A percentile compares a stretch with the other conserved stretches of the same genome.
phyloP scores from a whole-genome alignment of 108 stramenopile genomes.

The Stephanodiscus minutulus region DNA sequence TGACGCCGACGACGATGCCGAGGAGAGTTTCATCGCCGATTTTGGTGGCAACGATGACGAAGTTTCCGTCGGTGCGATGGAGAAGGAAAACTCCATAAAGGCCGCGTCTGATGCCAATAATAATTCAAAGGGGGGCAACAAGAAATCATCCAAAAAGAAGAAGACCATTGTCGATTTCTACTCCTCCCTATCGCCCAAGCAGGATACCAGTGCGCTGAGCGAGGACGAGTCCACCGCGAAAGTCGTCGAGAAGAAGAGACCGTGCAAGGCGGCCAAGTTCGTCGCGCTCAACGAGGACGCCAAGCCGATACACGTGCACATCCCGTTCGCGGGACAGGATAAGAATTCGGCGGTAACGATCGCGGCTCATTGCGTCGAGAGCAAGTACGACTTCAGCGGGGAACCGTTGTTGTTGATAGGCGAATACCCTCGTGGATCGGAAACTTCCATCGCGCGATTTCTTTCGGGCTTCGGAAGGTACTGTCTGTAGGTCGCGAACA shows the following conservation, averaged over 20 bases:
- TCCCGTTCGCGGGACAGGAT: conserved; percentile 1
- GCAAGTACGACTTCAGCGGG: background rate
- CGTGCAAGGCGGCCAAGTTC: background rate
- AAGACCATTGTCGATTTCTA: conserved; percentile 9
- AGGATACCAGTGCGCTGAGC: background rate
- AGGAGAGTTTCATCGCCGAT: background rate
- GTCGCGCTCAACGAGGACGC: conserved; percentile 6
- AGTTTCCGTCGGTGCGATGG: background rate
- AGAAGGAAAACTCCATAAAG: conserved; percentile 1
- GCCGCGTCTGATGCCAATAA: background rate
- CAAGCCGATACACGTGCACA: conserved; percentile 8
- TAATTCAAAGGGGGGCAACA: background rate
- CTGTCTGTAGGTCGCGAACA: background rate
- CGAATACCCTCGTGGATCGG: background rate
- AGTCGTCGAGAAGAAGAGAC: background rate
- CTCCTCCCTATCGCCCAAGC: background rate
- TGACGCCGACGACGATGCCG: background rate
- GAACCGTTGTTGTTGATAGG: conserved; percentile 8
- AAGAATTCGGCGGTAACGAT: background rate
- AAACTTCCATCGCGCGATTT: conserved; percentile 8
- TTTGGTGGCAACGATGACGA: background rate
- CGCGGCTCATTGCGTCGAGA: conserved; percentile 5
- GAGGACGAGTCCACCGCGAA: background rate
- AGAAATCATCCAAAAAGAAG: background rate
- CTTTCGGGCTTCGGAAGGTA: conserved; percentile 24